Evolutionary conservation across 1,284 basidiomycete genomes (phyloP).

Genomic region (Ustilago nuda): DNA sequence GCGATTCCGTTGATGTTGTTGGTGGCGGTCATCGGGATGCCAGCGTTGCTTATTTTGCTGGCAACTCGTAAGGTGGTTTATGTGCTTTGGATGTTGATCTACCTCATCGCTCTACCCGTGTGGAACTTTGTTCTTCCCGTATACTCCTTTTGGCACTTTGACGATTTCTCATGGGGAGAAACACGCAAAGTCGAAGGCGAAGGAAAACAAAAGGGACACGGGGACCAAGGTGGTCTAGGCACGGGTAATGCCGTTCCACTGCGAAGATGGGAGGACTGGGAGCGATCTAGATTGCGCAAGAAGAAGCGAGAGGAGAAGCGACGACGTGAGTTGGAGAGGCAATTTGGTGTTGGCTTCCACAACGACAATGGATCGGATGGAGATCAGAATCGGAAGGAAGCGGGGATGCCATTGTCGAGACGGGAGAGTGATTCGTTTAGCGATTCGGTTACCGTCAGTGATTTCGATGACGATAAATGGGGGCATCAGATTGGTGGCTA

Average conservation of each 20-base stretch:
- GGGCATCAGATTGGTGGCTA: conserved; percentile 73
- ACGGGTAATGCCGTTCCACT: conserved; percentile 81
- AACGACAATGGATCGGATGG: conserved; percentile 72
- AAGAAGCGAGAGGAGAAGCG: conserved; percentile 88
- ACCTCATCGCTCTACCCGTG: conserved; percentile 76
- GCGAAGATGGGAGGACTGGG: conserved; percentile 99
- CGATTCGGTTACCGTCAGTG: conserved; percentile 40
- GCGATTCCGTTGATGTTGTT: conserved; percentile 94
- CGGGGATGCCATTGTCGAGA: conserved; percentile 34
- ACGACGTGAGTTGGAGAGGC: conserved; percentile 61
- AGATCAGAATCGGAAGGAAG: conserved; percentile 45
- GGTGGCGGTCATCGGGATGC: conserved; percentile 89
- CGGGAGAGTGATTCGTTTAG: conserved; percentile 50
- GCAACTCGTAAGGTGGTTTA: conserved; percentile 95
- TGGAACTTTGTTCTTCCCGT: conserved; percentile 78
- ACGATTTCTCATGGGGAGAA: conserved; percentile 99
- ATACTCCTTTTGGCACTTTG: conserved; percentile 99
- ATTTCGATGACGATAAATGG: conserved; percentile 89
- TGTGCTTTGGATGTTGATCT: conserved; percentile 97
- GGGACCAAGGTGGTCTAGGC: conserved; percentile 74
- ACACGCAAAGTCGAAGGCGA: conserved; percentile 89
- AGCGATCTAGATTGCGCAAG: conserved; percentile 93
- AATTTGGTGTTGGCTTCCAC: conserved; percentile 77
- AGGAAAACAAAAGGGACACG: conserved; percentile 77
- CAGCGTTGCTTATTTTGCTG: conserved; percentile 89